Conservation (phyloP, 345 rosid species). For the Brassica rapa region DNA sequence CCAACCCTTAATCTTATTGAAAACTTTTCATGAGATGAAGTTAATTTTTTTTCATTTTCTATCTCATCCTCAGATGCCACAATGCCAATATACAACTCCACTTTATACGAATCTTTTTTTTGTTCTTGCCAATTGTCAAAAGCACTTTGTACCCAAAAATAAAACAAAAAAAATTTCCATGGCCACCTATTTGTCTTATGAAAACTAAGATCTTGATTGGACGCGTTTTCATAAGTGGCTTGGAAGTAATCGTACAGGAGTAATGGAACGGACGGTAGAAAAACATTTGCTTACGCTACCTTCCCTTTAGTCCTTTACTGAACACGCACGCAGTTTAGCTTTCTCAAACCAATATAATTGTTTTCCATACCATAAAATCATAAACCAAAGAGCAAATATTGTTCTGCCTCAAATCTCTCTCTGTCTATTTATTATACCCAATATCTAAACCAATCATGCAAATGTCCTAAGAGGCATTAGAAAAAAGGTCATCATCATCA, state of each 20-base stretch:
- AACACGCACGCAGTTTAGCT: not conserved
- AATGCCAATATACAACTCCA: not conserved
- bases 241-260: not conserved
- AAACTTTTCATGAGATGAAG: not conserved
- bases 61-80: not conserved
- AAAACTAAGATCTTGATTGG: not conserved
- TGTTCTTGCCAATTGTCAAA: not conserved
- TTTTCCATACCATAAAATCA: not conserved
- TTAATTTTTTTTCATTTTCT: not conserved
- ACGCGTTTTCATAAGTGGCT: not conserved
- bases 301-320: not conserved
- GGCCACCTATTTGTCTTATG: not conserved
- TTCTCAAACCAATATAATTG: not conserved
- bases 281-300: not conserved
- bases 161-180: not conserved
- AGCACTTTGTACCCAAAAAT: not conserved
- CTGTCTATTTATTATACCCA: not conserved
- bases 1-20: not conserved
- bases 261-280: not conserved
- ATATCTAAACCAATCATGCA: conserved; percentile 29
- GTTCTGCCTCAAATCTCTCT: not conserved
- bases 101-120: not conserved
- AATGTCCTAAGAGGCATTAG: conserved; percentile 2
- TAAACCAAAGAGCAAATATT: not conserved
- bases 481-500: conserved; percentile 10